Conservation (phyloP, 2,329 filamentous ascomycete genomes). For the Pseudocercospora cruenta region DNA sequence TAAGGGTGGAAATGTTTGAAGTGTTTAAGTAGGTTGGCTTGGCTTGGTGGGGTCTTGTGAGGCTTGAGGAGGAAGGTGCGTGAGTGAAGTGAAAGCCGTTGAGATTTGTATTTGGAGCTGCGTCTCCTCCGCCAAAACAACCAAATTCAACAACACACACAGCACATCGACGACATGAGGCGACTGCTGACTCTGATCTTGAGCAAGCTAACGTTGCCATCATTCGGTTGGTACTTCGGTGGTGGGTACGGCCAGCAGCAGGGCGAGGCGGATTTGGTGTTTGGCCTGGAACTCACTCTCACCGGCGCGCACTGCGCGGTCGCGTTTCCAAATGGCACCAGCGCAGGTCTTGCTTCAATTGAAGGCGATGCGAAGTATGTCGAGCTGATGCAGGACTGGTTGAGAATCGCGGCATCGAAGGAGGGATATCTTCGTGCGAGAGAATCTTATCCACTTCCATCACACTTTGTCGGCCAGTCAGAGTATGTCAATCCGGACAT, state of each 20-base stretch:
- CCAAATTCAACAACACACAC: background rate
- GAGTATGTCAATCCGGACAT: background rate
- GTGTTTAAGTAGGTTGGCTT: background rate
- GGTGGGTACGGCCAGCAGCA: background rate
- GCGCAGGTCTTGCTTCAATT: background rate
- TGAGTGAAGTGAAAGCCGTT: background rate
- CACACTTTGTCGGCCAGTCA: background rate
- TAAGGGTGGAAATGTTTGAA: background rate
- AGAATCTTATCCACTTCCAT: background rate
- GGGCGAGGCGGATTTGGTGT: background rate
- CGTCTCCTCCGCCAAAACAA: background rate
- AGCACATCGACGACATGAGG: background rate
- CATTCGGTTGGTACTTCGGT: background rate
- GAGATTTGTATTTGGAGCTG: background rate
- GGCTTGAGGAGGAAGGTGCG: background rate
- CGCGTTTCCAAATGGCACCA: background rate
- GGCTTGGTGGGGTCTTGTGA: background rate
- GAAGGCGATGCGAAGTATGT: background rate
- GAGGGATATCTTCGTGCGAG: background rate
- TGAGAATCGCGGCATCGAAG: background rate
- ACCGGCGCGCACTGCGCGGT: background rate
- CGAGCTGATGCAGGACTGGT: background rate
- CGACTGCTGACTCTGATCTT: background rate
- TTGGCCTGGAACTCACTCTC: background rate
- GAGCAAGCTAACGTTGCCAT: background rate